A percentile compares a stretch with the other conserved stretches of the same genome.
Conservation (phyloP, 345 rosid species). For the Reutealis trisperma region DNA sequence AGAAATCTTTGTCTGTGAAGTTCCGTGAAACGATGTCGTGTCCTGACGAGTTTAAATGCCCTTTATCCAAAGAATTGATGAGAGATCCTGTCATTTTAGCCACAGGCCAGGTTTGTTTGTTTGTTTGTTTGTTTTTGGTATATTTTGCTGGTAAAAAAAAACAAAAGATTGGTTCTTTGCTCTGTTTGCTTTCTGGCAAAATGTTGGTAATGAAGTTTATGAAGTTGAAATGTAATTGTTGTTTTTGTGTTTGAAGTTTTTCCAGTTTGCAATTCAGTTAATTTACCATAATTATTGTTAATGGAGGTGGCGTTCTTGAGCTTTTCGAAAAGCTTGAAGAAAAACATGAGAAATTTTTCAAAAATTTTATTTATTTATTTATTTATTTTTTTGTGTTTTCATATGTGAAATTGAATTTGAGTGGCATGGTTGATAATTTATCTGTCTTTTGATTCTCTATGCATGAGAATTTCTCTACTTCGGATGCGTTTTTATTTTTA, state of each 20-base stretch:
- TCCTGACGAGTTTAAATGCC: conserved; percentile 86
- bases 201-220: not conserved
- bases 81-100: conserved; percentile 89
- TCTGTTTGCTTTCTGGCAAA: conserved; percentile 21
- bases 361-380: not conserved
- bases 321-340: not conserved
- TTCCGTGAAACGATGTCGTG: conserved; percentile 46
- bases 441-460: not conserved
- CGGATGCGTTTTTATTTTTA: not conserved
- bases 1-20: conserved; percentile 54
- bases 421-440: not conserved
- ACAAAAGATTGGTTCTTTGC: not conserved
- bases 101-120: conserved; percentile 71
- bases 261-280: not conserved
- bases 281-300: not conserved
- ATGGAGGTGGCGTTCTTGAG: not conserved
- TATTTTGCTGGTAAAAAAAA: not conserved
- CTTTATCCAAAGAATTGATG: conserved; percentile 86
- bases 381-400: conserved; percentile 5
- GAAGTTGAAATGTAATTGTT: not conserved
- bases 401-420: not conserved
- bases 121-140: no score
- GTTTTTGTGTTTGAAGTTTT: not conserved
- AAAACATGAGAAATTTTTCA: not conserved
- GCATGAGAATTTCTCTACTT: not conserved